phyloP scores from a whole-genome alignment of 805 yeast species.

The Tetrapisispora iriomotensis region DNA sequence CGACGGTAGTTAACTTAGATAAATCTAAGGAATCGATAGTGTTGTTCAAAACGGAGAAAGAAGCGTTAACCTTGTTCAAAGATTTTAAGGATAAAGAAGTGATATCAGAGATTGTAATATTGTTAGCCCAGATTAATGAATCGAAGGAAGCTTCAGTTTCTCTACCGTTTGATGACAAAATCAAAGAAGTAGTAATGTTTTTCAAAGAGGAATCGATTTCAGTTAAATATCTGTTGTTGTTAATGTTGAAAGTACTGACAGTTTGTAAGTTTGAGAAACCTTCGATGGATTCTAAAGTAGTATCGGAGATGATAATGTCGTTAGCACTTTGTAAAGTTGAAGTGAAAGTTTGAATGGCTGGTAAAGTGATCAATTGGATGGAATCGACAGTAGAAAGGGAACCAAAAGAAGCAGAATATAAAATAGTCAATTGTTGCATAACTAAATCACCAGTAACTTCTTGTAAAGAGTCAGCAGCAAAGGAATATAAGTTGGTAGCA shows the following conservation, averaged over 20 bases:
- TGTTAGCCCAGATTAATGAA: constrained; percentile 74
- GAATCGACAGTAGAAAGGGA: constrained; percentile 72
- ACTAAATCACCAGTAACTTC: constrained; percentile 63
- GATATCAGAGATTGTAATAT: constrained; percentile 76
- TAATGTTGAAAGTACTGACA: constrained; percentile 59
- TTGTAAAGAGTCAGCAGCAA: constrained; percentile 72
- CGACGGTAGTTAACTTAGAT: constrained; percentile 49
- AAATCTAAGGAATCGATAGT: constrained; percentile 47
- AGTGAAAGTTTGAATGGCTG: constrained; percentile 64
- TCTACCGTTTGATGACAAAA: constrained; percentile 79
- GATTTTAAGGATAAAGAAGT: constrained; percentile 58
- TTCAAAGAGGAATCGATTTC: constrained; percentile 62
- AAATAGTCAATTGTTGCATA: constrained; percentile 53
- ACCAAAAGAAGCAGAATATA: constrained; percentile 65
- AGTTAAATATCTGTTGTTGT: constrained; percentile 79
- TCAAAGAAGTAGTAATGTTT: constrained; percentile 63
- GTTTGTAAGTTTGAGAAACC: constrained; percentile 44
- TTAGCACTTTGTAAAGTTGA: constrained; percentile 68
- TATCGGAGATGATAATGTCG: constrained; percentile 61
- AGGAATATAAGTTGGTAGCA: constrained; percentile 49
- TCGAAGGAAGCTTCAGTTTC: constrained; percentile 60
- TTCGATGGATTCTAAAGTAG: constrained; percentile 55
- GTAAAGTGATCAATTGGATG: constrained; percentile 72
- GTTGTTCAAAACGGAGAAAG: constrained; percentile 72
- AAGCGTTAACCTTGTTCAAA: constrained; percentile 66